Conservation (phyloP, 768 basidiomycete genomes). For the Podaxis carcinomalis region DNA sequence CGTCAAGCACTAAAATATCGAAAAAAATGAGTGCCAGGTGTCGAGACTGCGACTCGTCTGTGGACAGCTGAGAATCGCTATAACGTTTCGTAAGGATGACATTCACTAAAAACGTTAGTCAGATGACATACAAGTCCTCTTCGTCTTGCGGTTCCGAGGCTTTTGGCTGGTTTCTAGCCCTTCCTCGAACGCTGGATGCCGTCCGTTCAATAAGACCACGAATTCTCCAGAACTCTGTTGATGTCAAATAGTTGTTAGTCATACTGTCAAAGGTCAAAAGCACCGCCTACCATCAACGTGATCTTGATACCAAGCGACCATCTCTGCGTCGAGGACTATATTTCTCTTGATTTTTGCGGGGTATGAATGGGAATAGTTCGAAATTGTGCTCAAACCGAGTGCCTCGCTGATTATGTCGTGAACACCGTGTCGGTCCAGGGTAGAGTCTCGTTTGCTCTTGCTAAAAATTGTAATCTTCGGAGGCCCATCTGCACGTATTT, state of each 20-base stretch:
- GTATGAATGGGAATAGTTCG: background rate
- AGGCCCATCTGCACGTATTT: conserved; percentile 32
- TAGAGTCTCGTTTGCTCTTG: conserved; percentile 85
- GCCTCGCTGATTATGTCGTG: conserved; percentile 57
- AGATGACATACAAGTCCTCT: conserved; percentile 11
- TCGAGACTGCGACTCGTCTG: conserved; percentile 31
- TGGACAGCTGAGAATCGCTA: conserved; percentile 24
- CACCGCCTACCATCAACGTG: conserved; percentile 63
- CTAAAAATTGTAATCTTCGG: conserved; percentile 74
- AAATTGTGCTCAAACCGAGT: conserved; percentile 36
- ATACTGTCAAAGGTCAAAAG: background rate
- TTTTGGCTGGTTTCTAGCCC: conserved; percentile 14
- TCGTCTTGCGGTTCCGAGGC: conserved; percentile 16
- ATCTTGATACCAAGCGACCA: conserved; percentile 75
- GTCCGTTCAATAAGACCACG: conserved; percentile 54
- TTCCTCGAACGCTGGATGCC: conserved; percentile 47
- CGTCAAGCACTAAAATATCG: conserved; percentile 73
- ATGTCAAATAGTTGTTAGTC: background rate
- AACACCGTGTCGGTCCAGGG: conserved; percentile 65
- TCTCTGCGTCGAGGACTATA: conserved; percentile 76
- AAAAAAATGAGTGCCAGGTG: conserved; percentile 86
- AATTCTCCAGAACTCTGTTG: conserved; percentile 74
- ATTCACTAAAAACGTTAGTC: background rate
- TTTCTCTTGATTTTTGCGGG: conserved; percentile 28
- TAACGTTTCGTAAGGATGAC: background rate